Conservation (phyloP, 495 filamentous ascomycete species). For the Neurospora sublineolata region DNA sequence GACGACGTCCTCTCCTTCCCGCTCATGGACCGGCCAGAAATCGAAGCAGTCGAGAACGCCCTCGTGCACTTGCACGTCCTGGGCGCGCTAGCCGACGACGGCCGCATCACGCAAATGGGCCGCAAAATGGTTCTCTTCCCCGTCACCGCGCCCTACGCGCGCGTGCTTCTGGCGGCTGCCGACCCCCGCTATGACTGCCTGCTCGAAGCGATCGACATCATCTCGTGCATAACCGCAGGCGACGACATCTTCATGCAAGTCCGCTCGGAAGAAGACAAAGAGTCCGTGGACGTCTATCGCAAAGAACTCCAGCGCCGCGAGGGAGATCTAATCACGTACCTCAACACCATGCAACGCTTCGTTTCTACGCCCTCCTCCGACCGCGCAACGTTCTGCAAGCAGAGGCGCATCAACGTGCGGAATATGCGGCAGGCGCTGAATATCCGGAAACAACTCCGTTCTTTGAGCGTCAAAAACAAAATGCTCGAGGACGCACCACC, state of each 20-base stretch:
- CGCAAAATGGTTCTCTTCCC: slow-evolving; percentile 71
- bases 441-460: slow-evolving; percentile 77
- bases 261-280: slow-evolving; percentile 67
- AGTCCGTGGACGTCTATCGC: slow-evolving; percentile 60
- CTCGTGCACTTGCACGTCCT: slow-evolving; percentile 69
- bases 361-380: slow-evolving; percentile 68
- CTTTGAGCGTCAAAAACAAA: slow-evolving; percentile 42
- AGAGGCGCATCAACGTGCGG: slow-evolving; percentile 63
- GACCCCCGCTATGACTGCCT: slow-evolving; percentile 58
- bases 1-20: slow-evolving; percentile 75
- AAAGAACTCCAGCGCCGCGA: slow-evolving; percentile 66
- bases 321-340: slow-evolving; percentile 81
- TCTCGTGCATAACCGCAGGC: slow-evolving; percentile 70
- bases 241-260: slow-evolving; percentile 81
- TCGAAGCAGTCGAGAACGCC: slow-evolving; percentile 72
- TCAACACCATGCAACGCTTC: slow-evolving; percentile 62
- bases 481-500: slow-evolving; percentile 30
- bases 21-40: slow-evolving; percentile 68
- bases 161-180: slow-evolving; percentile 72
- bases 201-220: slow-evolving; percentile 79
- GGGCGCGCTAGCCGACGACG: slow-evolving; percentile 60
- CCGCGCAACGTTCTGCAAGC: slow-evolving; percentile 64
- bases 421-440: slow-evolving; percentile 67
- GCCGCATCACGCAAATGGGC: slow-evolving; percentile 63
- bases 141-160: slow-evolving; percentile 66